Evolutionary conservation across 768 basidiomycete species (phyloP), one percentile per base, ranked within the genome.

Genomic region (Rhodocollybia butyracea): DNA sequence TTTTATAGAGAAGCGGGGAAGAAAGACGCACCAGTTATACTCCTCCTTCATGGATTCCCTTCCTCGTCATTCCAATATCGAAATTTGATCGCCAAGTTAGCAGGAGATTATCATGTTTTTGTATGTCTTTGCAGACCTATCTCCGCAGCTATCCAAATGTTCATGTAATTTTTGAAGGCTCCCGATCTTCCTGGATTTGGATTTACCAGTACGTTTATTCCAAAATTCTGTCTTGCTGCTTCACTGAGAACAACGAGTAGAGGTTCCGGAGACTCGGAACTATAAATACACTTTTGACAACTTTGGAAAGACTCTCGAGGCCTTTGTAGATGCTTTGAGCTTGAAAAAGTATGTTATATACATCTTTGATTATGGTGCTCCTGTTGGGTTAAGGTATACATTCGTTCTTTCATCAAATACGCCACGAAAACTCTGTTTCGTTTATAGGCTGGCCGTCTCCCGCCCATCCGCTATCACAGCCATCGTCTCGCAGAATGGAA

Each of bases 131-230:
- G 24, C 29, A 17, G 15, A n/a, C 32, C 19, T 32, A 29, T 19
- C 21, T 32, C 2, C 27, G 34, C 12, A 43, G 27, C 31, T 13
- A 13, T 40, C 13, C 31, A 32, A 48, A 6, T 26, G 41, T 21
- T 55, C 21, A 13, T 36, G n/a, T n/a, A n/a, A n/a, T n/a, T n/a
- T n/a, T n/a, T n/a, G n/a, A n/a, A 70, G 57, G 79, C 79, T 0
- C 80, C 81, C n/a, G 81, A 81, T 58, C 62, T 80, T 5, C 78
- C 79, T 1, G 79, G 75, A 0, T 82, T 76, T 59, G 80, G 81
- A 5, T 78, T 78, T 62, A 81, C 80, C 22, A 57, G 64, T 63
- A 46, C 21, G 57, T 45, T 10, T 8, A 34, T 30, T 48, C 12
- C 6, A 3, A 11, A 34, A 30, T 29, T 8, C n/a, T 13, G 10